A percentile compares a stretch with the other conserved stretches of the same genome.
These are phyloP conservation scores for Plasmodium inui DNA, from an alignment of 169 alveolate species.

Conservation along the genomic window DNA sequence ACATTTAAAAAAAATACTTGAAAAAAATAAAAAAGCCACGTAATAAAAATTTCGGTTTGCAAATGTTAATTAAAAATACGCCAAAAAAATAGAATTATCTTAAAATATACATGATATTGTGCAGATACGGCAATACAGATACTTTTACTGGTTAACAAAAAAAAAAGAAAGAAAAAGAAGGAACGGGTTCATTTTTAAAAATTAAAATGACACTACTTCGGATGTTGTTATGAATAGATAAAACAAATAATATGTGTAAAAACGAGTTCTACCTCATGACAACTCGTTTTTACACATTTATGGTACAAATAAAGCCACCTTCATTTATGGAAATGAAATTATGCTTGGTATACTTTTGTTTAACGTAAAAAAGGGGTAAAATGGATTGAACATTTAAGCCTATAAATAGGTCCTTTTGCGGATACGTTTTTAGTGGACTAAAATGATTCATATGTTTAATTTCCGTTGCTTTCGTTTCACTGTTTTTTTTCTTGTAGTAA, in stretches of 20 bases:
- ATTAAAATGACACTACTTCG: neutral
- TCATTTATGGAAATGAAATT: conserved; percentile 73
- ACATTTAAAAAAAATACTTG: neutral
- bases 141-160: conserved; percentile 4
- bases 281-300: conserved; percentile 42
- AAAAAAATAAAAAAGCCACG: neutral
- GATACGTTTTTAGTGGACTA: conserved; percentile 59
- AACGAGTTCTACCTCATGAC: neutral
- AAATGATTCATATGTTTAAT: conserved; percentile 60
- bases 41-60: neutral
- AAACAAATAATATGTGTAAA: neutral
- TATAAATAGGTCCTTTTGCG: conserved; percentile 68
- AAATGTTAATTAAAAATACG: conserved; percentile 11
- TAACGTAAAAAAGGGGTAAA: conserved; percentile 73
- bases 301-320: conserved; percentile 75
- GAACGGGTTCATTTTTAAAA: neutral
- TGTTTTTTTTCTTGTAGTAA: conserved; percentile 49
- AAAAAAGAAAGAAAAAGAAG: neutral
- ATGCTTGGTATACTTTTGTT: conserved; percentile 67
- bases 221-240: neutral
- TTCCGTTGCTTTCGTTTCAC: conserved; percentile 57
- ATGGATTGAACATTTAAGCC: conserved; percentile 72
- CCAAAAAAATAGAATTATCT: neutral
- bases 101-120: neutral
- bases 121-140: neutral